Base-by-base conservation (phyloP, 1,139 yeast species). In the Nakaseomyces bracarensis region DNA sequence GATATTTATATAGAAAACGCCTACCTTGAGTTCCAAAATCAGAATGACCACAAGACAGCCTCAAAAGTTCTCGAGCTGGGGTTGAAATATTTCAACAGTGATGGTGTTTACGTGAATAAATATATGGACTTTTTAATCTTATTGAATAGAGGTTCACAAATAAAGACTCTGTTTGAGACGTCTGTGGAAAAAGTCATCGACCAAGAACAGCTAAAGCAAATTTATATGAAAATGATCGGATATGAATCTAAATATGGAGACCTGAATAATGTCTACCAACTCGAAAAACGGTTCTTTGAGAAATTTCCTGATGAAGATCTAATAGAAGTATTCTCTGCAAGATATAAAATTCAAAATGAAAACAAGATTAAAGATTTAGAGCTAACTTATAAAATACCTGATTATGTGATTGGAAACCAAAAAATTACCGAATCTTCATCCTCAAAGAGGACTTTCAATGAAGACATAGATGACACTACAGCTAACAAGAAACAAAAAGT, bases 1-100 rank as follows among this genome's bases (percentile, higher is more conserved):
- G 86, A 84, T 50, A 73, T 91, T 25, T 91, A 74, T 60, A 79
- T 81, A 21, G 93, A 85, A 42, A 82, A 85, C 53, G 95, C 96
- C 0, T 70, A 78, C 57, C 71, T 89, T 69, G 98, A 91, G 58
- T 79, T 77, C 54, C 79, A 79, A 54, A 74, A 81, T 36, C 68
- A 65, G 47, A 64, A 64, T 37, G 75, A 82, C 49, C 69, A 73
- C 40, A 80, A 77, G 42, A 78, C 83, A 33, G 91, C 96, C 0
- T 68, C 75, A 42, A 81, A 81, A 57, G 80, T 89, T 30, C 82
- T 86, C 61, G 94, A 84, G 50, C 65, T 86, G 39, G 97, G 95
- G 1, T 66, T 82, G 66, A 82, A 78, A 58, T 64, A 74, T 46
- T 82, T 74, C 56, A 58, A 69, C 15, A 57, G 42, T 18, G 72